Evolutionary conservation across 176 grass and related monocot genomes (phyloP), one percentile per base, ranked within the genome.

Genomic region (Alopecurus myosuroides): DNA sequence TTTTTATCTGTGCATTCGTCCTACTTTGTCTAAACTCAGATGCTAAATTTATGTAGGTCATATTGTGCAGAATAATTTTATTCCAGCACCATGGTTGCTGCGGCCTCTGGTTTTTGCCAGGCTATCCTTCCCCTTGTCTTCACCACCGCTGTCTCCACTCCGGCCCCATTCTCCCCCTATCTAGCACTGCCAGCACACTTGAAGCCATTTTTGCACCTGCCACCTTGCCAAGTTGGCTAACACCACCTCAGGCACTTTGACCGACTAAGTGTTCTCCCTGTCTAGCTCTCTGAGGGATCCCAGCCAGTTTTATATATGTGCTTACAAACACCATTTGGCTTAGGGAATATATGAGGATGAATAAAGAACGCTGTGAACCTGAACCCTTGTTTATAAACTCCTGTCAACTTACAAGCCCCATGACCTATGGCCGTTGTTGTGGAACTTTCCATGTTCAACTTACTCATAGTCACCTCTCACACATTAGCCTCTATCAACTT

Each of bases 21-120:
- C 17, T 51, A 75, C 17, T 72, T 14, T 55, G 11, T 61, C 26
- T 26, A 37, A 30, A 71, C 42, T 33, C 18, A 74, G 35, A 60
- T 81, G 49, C 31, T 87, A 90, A 45, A 44, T 71, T 71, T 78
- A 63, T 57, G 69, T 77, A 69, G 49, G 52, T 50, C 67, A 3
- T 74, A 78, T 92, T 57, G 51, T 70, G 17, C 52, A 29, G n/a
- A 81, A 40, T 83, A 35, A 48, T 23, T 82, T 44, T 77, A 1
- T 56, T 48, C 53, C 12, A 0, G 26, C 45, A 34, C 29, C 72
- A 75, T 12, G 45, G 45, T 17, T 51, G 45, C 71, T 51, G 18
- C 45, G 29, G 1, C 4, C 66, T 51, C 17, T 75, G 8, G 8
- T 29, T 7, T 75, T 51, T 51, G 72, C 28, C 18, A 51, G 72